phyloP scores from a whole-genome alignment of 139 green algal genomes.

The Volvox africanus region DNA sequence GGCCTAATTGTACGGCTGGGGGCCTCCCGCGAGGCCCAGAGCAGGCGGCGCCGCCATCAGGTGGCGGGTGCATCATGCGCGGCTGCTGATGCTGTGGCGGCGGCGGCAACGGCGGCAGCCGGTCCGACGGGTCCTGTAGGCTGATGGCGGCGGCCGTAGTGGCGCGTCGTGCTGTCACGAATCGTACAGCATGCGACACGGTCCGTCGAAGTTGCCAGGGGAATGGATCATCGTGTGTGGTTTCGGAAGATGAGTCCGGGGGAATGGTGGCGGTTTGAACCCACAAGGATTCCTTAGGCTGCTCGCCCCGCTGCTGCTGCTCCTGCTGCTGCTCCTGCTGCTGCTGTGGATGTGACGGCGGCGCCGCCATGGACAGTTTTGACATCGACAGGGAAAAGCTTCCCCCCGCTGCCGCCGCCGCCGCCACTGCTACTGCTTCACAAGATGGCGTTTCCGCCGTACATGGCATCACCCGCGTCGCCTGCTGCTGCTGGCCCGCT shows the following conservation, averaged over 20 bases:
- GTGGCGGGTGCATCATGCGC: no score
- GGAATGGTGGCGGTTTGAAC: no score
- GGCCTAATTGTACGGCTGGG: background rate
- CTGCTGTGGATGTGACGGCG: background rate
- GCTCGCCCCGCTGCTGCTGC: background rate
- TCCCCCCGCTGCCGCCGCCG: no score
- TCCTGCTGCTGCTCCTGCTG: background rate
- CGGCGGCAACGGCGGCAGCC: background rate
- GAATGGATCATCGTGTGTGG: background rate
- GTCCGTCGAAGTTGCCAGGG: background rate
- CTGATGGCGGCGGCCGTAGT: background rate
- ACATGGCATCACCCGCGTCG: no score
- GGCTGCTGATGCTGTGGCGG: background rate
- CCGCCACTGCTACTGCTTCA: no score
- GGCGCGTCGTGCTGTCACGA: background rate
- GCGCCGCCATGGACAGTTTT: no score
- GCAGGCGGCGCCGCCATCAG: background rate
- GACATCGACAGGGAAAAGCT: no score
- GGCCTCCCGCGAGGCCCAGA: background rate
- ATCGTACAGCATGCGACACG: background rate
- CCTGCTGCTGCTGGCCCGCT: no score
- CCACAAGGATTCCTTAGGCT: background rate
- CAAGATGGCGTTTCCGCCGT: no score
- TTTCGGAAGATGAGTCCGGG: no score
- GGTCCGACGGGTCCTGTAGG: background rate